Evolutionary conservation across 306 rosid species (phyloP).

Genomic region (Nissolia schottii): DNA sequence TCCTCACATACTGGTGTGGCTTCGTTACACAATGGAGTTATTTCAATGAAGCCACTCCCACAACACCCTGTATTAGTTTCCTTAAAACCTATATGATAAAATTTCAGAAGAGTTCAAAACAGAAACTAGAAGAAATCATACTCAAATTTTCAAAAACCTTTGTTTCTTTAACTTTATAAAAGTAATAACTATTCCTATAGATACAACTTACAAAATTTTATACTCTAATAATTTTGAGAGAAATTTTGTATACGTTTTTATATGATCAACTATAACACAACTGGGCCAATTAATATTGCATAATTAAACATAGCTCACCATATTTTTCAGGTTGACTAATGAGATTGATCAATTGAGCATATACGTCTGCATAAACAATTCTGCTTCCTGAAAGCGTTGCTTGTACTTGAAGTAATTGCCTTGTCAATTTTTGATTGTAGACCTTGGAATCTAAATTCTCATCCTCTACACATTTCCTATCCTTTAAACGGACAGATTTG

Average conservation of each 20-base stretch:
- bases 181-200: not conserved
- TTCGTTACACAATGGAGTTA: conserved; percentile 33
- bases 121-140: not conserved
- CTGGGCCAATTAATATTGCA: not conserved
- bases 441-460: conserved; percentile 46
- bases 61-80: conserved; percentile 48
- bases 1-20: conserved; percentile 29
- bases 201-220: too few relatives aligned
- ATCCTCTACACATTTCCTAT: conserved; percentile 39
- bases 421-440: conserved; percentile 48
- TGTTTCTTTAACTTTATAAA: not conserved
- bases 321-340: conserved; percentile 47
- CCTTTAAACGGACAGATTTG: not conserved
- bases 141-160: not conserved
- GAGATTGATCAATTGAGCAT: conserved; percentile 35
- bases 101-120: not conserved
- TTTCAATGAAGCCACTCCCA: conserved; percentile 41
- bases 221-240: not conserved
- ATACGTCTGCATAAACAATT: conserved; percentile 34
- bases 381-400: conserved; percentile 42
- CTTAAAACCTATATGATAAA: conserved; percentile 33
- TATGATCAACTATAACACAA: not conserved
- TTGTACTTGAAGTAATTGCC: conserved; percentile 27
- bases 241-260: not conserved
- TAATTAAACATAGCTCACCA: conserved; percentile 36